Conservation (phyloP, 148 eudicot genomes). For the Silene uniflora region DNA sequence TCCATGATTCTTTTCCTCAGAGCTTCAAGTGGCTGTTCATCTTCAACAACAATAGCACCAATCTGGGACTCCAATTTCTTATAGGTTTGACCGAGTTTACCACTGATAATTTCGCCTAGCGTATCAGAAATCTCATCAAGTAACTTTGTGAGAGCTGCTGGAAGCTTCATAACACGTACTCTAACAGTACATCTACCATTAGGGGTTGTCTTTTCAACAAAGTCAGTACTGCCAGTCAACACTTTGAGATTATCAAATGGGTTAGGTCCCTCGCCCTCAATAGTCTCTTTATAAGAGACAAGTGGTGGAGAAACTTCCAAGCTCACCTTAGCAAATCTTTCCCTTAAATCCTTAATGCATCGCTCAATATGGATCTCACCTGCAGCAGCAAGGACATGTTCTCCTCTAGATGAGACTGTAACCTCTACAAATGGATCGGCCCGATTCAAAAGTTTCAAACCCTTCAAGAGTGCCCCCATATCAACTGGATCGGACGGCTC, state of each 20-base stretch:
- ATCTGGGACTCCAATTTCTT: conserved; percentile 54
- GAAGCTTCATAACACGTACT: conserved; percentile 84
- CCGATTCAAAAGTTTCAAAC: conserved; percentile 72
- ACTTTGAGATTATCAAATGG: conserved; percentile 59
- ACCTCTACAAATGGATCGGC: conserved; percentile 99
- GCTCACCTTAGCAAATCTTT: conserved; percentile 81
- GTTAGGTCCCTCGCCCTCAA: conserved; percentile 64
- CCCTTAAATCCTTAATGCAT: conserved; percentile 85
- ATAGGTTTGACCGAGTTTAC: conserved; percentile 55
- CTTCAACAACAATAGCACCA: conserved; percentile 43
- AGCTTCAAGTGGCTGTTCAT: conserved; percentile 62
- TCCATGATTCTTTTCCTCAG: conserved; percentile 66
- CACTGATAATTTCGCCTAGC: conserved; percentile 66
- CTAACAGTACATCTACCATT: conserved; percentile 89
- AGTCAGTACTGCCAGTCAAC: conserved; percentile 46
- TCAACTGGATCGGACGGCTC: conserved; percentile 92
- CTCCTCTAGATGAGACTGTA: conserved; percentile 86
- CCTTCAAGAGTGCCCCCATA: conserved; percentile 89
- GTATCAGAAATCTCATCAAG: conserved; percentile 76
- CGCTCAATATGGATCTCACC: conserved; percentile 96
- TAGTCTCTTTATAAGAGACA: conserved; percentile 83
- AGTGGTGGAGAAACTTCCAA: conserved; percentile 91
- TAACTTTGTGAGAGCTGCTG: conserved; percentile 60
- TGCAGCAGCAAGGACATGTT: conserved; percentile 95
- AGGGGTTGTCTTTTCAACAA: conserved; percentile 64